phyloP scores from a whole-genome alignment of 345 rosid genomes.

The Populus simonii region DNA sequence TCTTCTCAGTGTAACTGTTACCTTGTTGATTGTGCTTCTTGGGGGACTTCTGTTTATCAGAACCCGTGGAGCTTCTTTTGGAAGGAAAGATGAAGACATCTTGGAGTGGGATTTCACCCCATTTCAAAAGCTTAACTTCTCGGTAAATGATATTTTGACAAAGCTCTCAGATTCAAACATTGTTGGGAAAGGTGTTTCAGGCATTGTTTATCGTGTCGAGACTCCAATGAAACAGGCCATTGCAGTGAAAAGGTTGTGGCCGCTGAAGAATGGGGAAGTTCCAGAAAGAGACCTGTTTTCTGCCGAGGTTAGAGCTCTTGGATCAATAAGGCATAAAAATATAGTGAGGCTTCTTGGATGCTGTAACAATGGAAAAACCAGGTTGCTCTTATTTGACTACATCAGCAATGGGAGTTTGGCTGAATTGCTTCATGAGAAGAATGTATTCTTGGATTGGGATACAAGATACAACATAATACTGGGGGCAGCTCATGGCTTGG shows the following conservation, averaged over 20 bases:
- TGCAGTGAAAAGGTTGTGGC: constrained; percentile 78
- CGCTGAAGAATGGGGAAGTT: constrained; percentile 42
- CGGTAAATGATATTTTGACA: constrained; percentile 44
- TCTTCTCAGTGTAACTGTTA: constrained; percentile 40
- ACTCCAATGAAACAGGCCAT: constrained; percentile 48
- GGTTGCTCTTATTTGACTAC: constrained; percentile 63
- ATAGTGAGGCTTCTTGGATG: constrained; percentile 71
- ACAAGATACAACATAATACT: constrained; percentile 58
- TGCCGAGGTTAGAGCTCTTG: constrained; percentile 65
- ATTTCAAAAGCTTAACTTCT: constrained; percentile 62
- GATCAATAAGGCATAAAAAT: constrained; percentile 65
- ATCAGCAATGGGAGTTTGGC: constrained; percentile 64
- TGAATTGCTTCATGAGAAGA: constrained; percentile 56
- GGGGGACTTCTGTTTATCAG: constrained; percentile 39
- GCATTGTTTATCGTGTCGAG: constrained; percentile 64
- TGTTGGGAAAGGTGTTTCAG: constrained; percentile 65
- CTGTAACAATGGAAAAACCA: constrained; percentile 54
- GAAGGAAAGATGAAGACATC: constrained; percentile 24
- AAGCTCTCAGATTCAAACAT: constrained; percentile 52
- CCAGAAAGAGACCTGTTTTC: constrained; percentile 59
- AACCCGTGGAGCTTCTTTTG: constrained; percentile 25
- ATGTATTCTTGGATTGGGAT: constrained; percentile 55
- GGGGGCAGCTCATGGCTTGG: constrained; percentile 69
- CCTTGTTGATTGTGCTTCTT: constrained; percentile 30
- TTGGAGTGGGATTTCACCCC: constrained; percentile 60